Conservation (phyloP, 345 rosid species). For the Sisymbrium irio region DNA sequence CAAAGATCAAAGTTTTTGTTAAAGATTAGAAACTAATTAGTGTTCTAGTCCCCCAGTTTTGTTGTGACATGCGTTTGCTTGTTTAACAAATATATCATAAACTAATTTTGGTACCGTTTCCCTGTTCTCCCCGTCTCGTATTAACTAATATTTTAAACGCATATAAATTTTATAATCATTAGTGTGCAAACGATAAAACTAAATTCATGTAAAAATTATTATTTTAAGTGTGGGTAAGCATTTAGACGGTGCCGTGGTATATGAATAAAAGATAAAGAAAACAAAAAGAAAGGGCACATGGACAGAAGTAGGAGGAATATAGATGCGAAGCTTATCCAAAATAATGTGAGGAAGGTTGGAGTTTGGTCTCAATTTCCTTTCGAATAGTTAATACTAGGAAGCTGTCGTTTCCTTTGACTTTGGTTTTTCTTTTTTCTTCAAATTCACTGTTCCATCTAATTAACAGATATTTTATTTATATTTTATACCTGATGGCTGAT, state of each 20-base stretch:
- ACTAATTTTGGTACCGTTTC: not conserved
- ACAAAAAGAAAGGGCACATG: conserved; percentile 7
- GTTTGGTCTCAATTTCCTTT: conserved; percentile 26
- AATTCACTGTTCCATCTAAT: not conserved
- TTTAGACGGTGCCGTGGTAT: conserved; percentile 29
- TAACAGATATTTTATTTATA: not conserved
- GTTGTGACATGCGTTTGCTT: not conserved
- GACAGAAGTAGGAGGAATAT: conserved; percentile 24
- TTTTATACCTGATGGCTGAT: no score
- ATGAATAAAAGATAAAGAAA: not conserved
- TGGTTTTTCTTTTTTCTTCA: not conserved
- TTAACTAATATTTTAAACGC: not conserved
- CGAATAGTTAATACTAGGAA: not conserved
- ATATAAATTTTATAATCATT: not conserved
- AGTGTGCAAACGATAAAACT: not conserved
- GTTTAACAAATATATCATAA: not conserved
- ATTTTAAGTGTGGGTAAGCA: conserved; percentile 21
- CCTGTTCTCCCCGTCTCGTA: not conserved
- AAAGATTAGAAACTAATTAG: not conserved
- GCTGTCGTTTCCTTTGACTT: conserved; percentile 27
- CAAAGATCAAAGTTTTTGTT: no score
- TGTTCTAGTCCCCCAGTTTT: not conserved
- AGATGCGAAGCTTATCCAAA: conserved; percentile 35
- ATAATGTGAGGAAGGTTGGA: conserved; percentile 4
- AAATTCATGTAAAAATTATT: not conserved